A percentile compares a stretch with the other conserved stretches of the same genome.
These are phyloP conservation scores for Eudorina sp. DNA, from an alignment of 139 green algal species.

Conservation along the genomic window DNA sequence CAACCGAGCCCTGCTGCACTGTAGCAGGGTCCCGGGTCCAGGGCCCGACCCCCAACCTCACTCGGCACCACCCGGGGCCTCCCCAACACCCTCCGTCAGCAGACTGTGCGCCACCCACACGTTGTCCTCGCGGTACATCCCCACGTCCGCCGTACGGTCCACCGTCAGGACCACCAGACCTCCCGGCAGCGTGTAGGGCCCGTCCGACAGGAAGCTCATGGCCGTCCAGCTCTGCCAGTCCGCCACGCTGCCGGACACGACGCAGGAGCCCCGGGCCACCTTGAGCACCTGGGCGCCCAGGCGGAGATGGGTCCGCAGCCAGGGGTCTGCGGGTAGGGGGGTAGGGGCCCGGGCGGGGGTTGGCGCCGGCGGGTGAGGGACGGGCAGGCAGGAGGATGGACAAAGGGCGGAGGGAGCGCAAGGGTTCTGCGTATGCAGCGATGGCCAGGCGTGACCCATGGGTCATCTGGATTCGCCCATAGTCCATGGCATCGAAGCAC, in stretches of 20 bases:
- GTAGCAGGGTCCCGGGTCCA: no score
- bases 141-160: not conserved
- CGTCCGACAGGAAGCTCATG: not conserved
- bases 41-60: no score
- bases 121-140: not conserved
- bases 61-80: no score
- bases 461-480: no score
- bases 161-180: conserved; percentile 7
- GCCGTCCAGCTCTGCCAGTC: conserved; percentile 20
- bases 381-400: not conserved
- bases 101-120: conserved; percentile 15
- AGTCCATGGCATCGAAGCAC: no score
- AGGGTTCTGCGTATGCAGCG: no score
- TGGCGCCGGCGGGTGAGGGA: no score
- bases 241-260: not conserved
- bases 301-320: conserved; percentile 10
- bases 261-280: not conserved
- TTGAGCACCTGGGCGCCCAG: not conserved
- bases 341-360: no score
- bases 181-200: conserved; percentile 15
- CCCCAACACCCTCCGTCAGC: no score
- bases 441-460: no score
- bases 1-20: no score
- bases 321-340: not conserved
- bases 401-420: no score